Evolutionary conservation across 2,329 filamentous ascomycete genomes (phyloP), one percentile per base, ranked within the genome.

Genomic region (Coniochaeta prunicola): DNA sequence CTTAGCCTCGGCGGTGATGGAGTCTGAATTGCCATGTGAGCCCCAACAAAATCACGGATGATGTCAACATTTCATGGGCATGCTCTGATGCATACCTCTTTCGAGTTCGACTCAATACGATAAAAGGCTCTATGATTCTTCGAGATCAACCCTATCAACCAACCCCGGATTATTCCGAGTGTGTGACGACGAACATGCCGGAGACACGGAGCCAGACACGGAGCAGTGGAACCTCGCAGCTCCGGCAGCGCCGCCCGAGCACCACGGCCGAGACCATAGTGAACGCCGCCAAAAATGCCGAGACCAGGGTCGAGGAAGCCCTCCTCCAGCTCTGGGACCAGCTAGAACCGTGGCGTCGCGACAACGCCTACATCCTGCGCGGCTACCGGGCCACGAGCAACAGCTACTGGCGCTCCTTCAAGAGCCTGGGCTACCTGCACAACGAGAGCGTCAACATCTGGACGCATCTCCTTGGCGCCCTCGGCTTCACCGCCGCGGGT

Each of bases 391-490:
- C 71, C 2, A 77, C 76, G 26, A 77, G 74, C 64, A 71, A 76
- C 68, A 82, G 78, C 57, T 81, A 81, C 70, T 56, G 61, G 53
- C 66, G 69, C 60, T 80, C 78, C 28, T 65, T 82, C 54, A 64
- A 66, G 53, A 82, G 79, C 56, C 72, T 85, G 50, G 74, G 75
- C 65, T 78, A 78, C 70, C 68, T 85, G 60, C 83, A 86, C 75
- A 85, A 86, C 68, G 83, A 86, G 69, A 79, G 75, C 40, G 82
- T 86, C 71, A 86, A 86, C 71, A 84, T 85, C 69, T 85, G 82
- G 81, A 79, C 82, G 13, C 83, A 86, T 63, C 78, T 87, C 10
- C 66, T 91, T 42, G 91, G 91, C 8, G 83, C 87, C 12, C 56
- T 88, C 1, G 64, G 81, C 36, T 86, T 89, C 59, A 68, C 83